phyloP scores from a whole-genome alignment of 2,329 filamentous ascomycete genomes.

The Xylariaceae sp. region DNA sequence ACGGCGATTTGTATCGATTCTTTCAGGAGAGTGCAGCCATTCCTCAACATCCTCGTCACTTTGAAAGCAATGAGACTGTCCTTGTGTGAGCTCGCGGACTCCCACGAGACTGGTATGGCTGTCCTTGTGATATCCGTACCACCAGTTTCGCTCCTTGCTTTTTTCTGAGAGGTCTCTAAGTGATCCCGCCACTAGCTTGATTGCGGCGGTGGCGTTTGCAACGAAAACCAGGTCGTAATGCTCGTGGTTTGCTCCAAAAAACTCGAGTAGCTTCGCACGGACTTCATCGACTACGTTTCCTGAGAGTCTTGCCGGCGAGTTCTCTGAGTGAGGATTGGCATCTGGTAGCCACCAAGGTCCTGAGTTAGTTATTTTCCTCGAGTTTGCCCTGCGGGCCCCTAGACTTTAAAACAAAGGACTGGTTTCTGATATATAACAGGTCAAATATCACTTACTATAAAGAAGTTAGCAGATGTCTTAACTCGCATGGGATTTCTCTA shows the following conservation, averaged over 20 bases:
- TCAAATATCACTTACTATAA: too few species aligned
- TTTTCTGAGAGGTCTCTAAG: conserved; percentile 53
- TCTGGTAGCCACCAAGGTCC: too few species aligned
- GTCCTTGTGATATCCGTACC: conserved; percentile 61
- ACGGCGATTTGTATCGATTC: conserved; percentile 23
- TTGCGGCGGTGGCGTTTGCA: conserved; percentile 84
- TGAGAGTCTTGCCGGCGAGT: conserved; percentile 55
- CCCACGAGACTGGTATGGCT: conserved; percentile 66
- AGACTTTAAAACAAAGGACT: too few species aligned
- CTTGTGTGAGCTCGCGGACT: conserved; percentile 60
- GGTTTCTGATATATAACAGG: too few species aligned
- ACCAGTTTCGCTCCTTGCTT: conserved; percentile 45
- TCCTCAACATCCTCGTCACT: conserved; percentile 50
- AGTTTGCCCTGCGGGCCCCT: too few species aligned
- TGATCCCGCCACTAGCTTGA: conserved; percentile 67
- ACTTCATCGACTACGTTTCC: conserved; percentile 57
- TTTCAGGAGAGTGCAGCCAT: conserved; percentile 38
- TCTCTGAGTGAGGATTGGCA: conserved; percentile 67
- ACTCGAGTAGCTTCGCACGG: conserved; percentile 50
- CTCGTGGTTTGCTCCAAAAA: conserved; percentile 57
- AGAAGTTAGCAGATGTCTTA: too few species aligned
- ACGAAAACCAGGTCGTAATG: conserved; percentile 74
- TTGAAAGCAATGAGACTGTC: conserved; percentile 56
- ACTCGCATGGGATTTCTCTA: too few species aligned
- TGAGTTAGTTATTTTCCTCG: too few species aligned